Conservation (phyloP, 2,329 filamentous ascomycete species). For the Pseudofabraea citricarpa region DNA sequence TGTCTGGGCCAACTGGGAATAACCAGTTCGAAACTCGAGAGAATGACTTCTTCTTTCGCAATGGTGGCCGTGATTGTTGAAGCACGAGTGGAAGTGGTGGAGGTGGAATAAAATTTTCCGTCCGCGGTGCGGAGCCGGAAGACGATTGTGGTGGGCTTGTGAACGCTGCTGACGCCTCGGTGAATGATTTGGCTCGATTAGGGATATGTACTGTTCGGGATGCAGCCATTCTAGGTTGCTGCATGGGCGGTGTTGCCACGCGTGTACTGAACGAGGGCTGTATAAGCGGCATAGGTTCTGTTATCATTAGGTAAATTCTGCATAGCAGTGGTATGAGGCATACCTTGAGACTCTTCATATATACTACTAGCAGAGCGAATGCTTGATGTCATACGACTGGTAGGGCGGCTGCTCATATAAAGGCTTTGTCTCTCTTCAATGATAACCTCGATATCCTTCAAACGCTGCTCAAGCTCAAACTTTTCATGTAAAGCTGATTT, state of each 20-base stretch:
- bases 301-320: conserved; percentile 15
- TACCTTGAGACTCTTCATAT: conserved; percentile 22
- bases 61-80: conserved; percentile 44
- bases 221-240: conserved; percentile 29
- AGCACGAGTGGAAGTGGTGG: conserved; percentile 55
- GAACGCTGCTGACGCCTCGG: conserved; percentile 26
- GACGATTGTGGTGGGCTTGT: conserved; percentile 8
- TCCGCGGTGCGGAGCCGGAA: conserved; percentile 5
- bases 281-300: conserved; percentile 51
- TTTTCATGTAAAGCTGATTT: conserved; percentile 27
- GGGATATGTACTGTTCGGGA: conserved; percentile 30
- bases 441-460: conserved; percentile 55
- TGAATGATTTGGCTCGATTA: conserved; percentile 24
- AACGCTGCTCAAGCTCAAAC: conserved; percentile 52
- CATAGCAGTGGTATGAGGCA: not conserved
- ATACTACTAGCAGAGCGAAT: conserved; percentile 19
- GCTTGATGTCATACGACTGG: conserved; percentile 16
- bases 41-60: conserved; percentile 65
- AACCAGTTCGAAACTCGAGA: conserved; percentile 58
- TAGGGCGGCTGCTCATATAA: conserved; percentile 34
- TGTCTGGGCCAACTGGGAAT: conserved; percentile 34
- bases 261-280: conserved; percentile 37
- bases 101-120: conserved; percentile 23
- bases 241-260: conserved; percentile 24
- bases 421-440: conserved; percentile 55